Evolutionary conservation across 257 asterid species (phyloP), one percentile per base, ranked within the genome.

Genomic region (Henckelia pumila): DNA sequence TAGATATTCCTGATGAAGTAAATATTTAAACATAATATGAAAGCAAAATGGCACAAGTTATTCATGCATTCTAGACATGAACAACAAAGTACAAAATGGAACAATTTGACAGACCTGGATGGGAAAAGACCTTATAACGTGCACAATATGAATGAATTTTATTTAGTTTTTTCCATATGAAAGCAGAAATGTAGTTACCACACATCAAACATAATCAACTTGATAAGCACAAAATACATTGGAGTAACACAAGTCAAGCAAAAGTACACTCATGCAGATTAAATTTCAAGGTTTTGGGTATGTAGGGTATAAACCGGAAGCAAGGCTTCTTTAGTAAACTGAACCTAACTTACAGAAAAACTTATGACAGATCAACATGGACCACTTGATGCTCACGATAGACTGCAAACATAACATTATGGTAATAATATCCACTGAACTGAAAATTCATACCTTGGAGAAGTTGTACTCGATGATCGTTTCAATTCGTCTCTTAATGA

Each of bases 401-500:
- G 64, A 69, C 61, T 21, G 47, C 22, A 63, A 37, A 50, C 29
- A 72, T 59, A 67, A 67, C n/a, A 53, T 26, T 44, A 70, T 23
- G 49, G 33, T 30, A 71, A 50, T 33, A 59, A 53, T 44, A 63
- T 66, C 37, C 22, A 21, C 19, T 56, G 61, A 79, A 71, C 25
- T 72, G 71, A 73, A 63, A 61, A 73, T 68, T 22, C 78, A 24
- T 49, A 93, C 99, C 99, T 93, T 93, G 1, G 90, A 72, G 76
- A 84, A 88, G 80, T 93, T 95, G 75, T 79, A 93, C 70, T 93
- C 99, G 9, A 93, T 93, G 56, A 93, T 93, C 65, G 87, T 70
- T 47, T 86, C 99, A 70, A 93, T 93, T 66, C 95, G 81, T 81
- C 92, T 84, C 80, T 69, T 78, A 64, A 93, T 85, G 73, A 93